These are phyloP conservation scores for Diaporthe sp. DNA, from an alignment of 2,329 filamentous ascomycete species.

Conservation along the genomic window DNA sequence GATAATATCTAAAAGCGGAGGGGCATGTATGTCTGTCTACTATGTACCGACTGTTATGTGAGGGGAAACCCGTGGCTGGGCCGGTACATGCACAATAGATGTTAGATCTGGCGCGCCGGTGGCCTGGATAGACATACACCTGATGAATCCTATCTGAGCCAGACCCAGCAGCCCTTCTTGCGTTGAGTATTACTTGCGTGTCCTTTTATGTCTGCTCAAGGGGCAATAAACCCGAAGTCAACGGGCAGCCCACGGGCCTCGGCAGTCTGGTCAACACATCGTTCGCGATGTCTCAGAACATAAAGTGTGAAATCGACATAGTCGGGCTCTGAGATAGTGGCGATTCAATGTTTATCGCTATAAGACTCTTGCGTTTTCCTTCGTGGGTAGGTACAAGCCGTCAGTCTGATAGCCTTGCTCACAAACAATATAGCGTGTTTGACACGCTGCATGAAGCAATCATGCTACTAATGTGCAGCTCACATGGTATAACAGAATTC, in stretches of 20 bases:
- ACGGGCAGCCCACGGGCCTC: background rate
- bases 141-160: background rate
- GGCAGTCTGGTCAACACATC: background rate
- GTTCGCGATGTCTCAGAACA: background rate
- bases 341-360: background rate
- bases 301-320: background rate
- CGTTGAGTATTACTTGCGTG: background rate
- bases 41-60: background rate
- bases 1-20: slow-evolving; percentile 1
- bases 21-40: background rate
- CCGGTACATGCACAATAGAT: slow-evolving; percentile 8
- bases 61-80: background rate
- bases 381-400: too few relatives aligned
- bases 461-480: too few relatives aligned
- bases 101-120: background rate
- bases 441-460: too few relatives aligned
- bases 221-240: background rate
- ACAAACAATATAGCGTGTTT: too few relatives aligned
- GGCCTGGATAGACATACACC: background rate
- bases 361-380: too few relatives aligned
- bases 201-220: background rate
- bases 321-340: background rate
- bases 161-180: too few relatives aligned
- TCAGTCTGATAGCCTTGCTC: too few relatives aligned
- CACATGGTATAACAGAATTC: too few relatives aligned